Evolutionary conservation across 352 stramenopile genomes (phyloP), one percentile per base, ranked within the genome.

Genomic region (Globisporangium nunn): DNA sequence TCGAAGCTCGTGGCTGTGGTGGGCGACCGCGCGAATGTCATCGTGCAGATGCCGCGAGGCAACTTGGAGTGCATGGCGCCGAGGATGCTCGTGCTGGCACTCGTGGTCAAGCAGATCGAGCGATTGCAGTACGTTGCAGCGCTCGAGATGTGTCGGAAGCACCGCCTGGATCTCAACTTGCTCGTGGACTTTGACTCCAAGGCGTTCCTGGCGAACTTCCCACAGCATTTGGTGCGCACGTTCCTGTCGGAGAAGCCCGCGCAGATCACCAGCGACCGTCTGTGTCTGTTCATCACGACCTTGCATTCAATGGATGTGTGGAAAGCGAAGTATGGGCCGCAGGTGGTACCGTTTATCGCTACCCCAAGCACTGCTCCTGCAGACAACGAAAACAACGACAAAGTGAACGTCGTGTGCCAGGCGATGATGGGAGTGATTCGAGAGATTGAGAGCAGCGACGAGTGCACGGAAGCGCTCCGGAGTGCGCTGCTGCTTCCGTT

Each of bases 231-330:
- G 5, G 10, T 88, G 18, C 50, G 74, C 8, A 29, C 33, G 18
- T 72, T 78, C 44, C 47, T 87, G 8, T 46, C 45, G 1, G 54
- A 56, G 8, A 69, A 70, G 29, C 61, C 75, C 2, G 58, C 57
- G 44, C 48, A 50, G 33, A 53, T 88, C 17, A 75, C 61, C 6
- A 88, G 74, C 59, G 82, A 92, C 47, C 66, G 82, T 15, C 57
- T 92, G 3, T 86, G 82, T 52, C 59, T 92, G 29, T 89, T 92
- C 52, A 64, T 89, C 58, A 92, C 82, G 11, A 92, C 79, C 41
- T 40, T 92, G 6, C 82, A 92, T 50, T 51, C 72, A 2, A 65
- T 88, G 7, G 65, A 92, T 49, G 72, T 90, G 17, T 92, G 82
- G 75, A 55, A n/a, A 3, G 78, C 76, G 14, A 92, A 92, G 59